Conservation (phyloP, 306 rosid species). For the Quercus glauca region DNA sequence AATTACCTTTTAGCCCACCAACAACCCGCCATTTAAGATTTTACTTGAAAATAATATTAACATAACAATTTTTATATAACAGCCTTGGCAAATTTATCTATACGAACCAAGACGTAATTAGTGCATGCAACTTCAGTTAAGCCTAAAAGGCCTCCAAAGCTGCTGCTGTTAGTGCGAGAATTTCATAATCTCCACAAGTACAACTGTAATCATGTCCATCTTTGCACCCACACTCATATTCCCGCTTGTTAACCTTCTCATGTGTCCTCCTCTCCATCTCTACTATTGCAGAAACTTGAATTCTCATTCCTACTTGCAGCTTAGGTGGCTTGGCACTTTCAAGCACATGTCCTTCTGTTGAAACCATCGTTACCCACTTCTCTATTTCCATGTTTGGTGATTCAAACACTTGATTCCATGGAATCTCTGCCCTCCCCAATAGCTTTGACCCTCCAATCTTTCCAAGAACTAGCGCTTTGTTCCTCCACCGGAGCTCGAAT, state of each 20-base stretch:
- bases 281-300: constrained; percentile 13
- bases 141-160: constrained; percentile 55
- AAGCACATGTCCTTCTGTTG: constrained; percentile 7
- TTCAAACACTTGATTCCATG: constrained; percentile 57
- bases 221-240: constrained; percentile 57
- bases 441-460: constrained; percentile 52
- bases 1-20: no score
- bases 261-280: constrained; percentile 26
- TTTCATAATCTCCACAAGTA: constrained; percentile 44
- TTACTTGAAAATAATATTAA: no score
- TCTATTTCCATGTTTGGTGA: constrained; percentile 61
- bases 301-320: constrained; percentile 52
- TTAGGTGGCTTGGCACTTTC: constrained; percentile 25
- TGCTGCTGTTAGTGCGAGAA: constrained; percentile 51
- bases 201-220: constrained; percentile 33
- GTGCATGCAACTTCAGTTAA: no score
- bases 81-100: no score
- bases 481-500: constrained; percentile 67
- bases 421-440: constrained; percentile 59
- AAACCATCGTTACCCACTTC: constrained; percentile 56
- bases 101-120: no score
- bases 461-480: constrained; percentile 27
- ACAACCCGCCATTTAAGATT: no score
- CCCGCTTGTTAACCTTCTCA: constrained; percentile 21
- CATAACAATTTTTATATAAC: no score